Evolutionary conservation across 2,329 filamentous ascomycete genomes (phyloP).

Genomic region (Verticillium klebahnii): DNA sequence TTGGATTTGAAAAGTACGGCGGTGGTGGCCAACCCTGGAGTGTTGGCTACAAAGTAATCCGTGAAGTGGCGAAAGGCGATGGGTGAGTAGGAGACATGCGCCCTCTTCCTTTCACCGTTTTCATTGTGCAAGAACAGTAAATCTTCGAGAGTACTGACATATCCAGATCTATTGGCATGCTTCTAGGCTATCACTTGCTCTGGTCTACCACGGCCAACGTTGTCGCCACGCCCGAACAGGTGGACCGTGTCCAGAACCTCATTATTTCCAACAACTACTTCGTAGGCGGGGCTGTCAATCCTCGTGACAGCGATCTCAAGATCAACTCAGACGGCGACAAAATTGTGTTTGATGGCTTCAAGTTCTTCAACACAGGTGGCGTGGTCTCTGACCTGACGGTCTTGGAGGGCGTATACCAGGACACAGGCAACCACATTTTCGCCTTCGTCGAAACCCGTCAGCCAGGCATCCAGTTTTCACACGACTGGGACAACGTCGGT

Average conservation of each 20-base stretch:
- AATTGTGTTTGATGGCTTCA: constrained; percentile 56
- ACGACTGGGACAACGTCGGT: constrained; percentile 62
- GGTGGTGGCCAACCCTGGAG: constrained; percentile 39
- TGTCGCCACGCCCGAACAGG: constrained; percentile 56
- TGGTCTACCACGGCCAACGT: constrained; percentile 59
- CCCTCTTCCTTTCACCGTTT: not conserved
- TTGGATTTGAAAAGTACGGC: constrained; percentile 34
- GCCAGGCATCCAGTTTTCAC: constrained; percentile 49
- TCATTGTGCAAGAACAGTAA: accelerated
- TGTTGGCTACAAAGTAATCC: constrained; percentile 53
- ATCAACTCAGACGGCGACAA: constrained; percentile 50
- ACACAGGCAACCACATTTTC: constrained; percentile 57
- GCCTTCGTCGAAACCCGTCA: constrained; percentile 55
- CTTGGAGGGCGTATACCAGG: constrained; percentile 57
- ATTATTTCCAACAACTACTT: constrained; percentile 63
- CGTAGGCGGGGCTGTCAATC: constrained; percentile 62
- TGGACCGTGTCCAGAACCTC: constrained; percentile 48
- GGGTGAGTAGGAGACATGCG: constrained; percentile 32
- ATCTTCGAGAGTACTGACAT: not conserved
- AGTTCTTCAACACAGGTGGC: constrained; percentile 65
- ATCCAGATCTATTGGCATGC: constrained; percentile 54
- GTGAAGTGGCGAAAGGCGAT: constrained; percentile 60
- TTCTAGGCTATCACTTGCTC: constrained; percentile 60
- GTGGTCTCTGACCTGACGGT: constrained; percentile 63
- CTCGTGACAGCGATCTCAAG: constrained; percentile 56